Percentiles rank a stretch among this genome's conserved stretches.
phyloP scores from a whole-genome alignment of 1,284 basidiomycete genomes.

The Ustilago loliicola region DNA sequence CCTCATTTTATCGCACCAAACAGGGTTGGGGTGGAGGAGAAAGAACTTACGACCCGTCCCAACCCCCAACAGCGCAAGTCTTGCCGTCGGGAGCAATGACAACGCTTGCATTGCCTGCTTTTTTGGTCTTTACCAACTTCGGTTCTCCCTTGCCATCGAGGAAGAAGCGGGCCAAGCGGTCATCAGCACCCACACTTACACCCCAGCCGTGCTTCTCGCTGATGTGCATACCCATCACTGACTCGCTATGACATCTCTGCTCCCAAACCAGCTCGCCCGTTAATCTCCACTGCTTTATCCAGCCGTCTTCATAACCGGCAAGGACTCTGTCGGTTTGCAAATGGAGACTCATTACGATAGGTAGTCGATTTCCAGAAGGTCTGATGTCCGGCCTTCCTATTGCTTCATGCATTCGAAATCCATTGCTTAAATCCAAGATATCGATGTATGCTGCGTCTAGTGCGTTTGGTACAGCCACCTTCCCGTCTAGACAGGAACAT shows the following conservation, averaged over 20 bases:
- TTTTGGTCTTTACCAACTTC: constrained; percentile 12
- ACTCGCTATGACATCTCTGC: constrained; percentile 29
- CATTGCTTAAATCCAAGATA: constrained; percentile 79
- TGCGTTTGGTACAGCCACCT: constrained; percentile 85
- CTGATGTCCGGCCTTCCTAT: constrained; percentile 70
- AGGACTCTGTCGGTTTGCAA: constrained; percentile 75
- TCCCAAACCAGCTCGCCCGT: constrained; percentile 18
- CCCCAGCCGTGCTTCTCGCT: constrained; percentile 1
- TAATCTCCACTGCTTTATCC: constrained; percentile 72
- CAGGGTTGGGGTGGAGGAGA: background rate
- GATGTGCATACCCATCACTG: constrained; percentile 32
- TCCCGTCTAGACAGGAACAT: constrained; percentile 76
- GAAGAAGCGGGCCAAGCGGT: constrained; percentile 35
- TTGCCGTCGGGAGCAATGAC: constrained; percentile 27
- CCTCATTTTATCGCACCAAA: background rate
- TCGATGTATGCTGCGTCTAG: constrained; percentile 89
- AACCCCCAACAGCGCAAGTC: constrained; percentile 29
- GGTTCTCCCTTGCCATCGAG: constrained; percentile 1
- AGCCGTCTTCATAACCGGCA: constrained; percentile 84
- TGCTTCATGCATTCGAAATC: constrained; percentile 81
- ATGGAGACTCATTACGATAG: constrained; percentile 87
- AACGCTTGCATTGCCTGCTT: constrained; percentile 28
- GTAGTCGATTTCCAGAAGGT: constrained; percentile 8
- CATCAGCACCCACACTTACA: constrained; percentile 48
- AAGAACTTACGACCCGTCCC: constrained; percentile 50